Evolutionary conservation across 2,329 filamentous ascomycete species (phyloP).

Genomic region (Didymella sp.): DNA sequence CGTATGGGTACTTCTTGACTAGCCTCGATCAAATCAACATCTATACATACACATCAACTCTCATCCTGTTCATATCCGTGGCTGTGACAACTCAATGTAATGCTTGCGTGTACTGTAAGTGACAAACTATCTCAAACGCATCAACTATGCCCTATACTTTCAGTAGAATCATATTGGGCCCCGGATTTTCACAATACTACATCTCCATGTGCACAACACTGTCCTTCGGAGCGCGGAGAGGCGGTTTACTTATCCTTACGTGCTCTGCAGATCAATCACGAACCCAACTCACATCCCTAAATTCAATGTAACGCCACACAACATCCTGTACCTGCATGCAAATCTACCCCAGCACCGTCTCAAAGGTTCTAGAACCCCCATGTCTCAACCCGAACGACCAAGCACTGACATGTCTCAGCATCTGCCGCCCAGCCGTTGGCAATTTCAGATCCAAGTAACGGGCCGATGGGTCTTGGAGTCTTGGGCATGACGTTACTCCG

Average conservation of each 20-base stretch:
- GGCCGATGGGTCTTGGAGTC: background rate
- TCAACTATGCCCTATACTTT: background rate
- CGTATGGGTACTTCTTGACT: constrained; percentile 2
- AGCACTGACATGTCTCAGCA: background rate
- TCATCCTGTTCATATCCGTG: background rate
- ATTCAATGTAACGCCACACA: background rate
- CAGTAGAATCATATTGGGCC: background rate
- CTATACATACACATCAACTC: background rate
- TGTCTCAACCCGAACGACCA: background rate
- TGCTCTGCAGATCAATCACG: background rate
- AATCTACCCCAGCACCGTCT: background rate
- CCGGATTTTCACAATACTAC: background rate
- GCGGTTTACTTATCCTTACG: background rate
- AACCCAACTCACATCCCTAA: too few species aligned
- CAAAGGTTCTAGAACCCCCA: background rate
- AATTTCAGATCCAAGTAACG: background rate
- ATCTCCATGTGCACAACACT: background rate
- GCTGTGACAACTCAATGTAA: background rate
- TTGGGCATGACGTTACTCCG: background rate
- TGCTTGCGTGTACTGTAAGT: background rate
- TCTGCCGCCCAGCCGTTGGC: background rate
- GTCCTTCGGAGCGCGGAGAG: too few species aligned
- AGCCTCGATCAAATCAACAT: constrained; percentile 11
- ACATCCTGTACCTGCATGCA: background rate
- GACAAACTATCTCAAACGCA: background rate